Percentiles rank a stretch among this genome's conserved stretches.
phyloP scores from a whole-genome alignment of 148 eudicot species.

The Fallopia convolvulus region DNA sequence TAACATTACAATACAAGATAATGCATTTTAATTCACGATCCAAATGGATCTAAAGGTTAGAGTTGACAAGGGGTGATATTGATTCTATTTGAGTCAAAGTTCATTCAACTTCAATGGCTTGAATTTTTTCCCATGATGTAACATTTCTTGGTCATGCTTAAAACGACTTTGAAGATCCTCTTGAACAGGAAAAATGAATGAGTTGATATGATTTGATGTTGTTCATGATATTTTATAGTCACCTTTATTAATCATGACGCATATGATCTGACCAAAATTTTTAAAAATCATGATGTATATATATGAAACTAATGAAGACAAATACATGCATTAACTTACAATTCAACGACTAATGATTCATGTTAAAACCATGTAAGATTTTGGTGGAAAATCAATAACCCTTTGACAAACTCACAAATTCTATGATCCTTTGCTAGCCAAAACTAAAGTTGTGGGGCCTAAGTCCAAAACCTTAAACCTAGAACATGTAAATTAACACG shows the following conservation, averaged over 20 bases:
- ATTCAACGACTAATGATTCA: not conserved
- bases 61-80: too few species aligned
- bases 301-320: not conserved
- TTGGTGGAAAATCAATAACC: not conserved
- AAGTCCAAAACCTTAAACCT: not conserved
- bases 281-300: not conserved
- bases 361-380: not conserved
- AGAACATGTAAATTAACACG: not conserved
- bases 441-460: constrained; percentile 3
- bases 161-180: not conserved
- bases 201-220: not conserved
- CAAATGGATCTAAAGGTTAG: too few species aligned
- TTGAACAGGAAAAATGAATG: not conserved
- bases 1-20: too few species aligned
- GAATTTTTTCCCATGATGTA: too few species aligned
- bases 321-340: not conserved
- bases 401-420: not conserved
- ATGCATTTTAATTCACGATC: too few species aligned
- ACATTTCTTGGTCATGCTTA: not conserved
- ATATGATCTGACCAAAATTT: not conserved
- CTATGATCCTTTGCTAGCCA: not conserved
- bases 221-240: not conserved
- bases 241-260: not conserved
- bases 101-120: too few species aligned
- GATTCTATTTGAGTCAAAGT: too few species aligned